phyloP scores from a whole-genome alignment of 139 green algal species.

The Choricystis sp. region DNA sequence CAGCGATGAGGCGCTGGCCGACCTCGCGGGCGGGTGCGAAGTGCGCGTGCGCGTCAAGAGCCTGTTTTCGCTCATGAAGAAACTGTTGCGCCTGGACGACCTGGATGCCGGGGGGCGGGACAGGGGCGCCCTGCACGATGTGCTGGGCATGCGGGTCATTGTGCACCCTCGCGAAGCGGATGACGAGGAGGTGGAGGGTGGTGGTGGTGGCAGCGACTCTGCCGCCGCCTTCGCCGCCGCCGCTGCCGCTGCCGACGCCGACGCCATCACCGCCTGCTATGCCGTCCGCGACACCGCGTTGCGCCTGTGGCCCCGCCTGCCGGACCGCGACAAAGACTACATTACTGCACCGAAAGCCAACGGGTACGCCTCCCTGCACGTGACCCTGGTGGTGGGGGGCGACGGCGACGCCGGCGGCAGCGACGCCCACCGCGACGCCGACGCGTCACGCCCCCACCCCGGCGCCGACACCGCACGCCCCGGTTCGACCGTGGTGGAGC shows the following conservation, averaged over 20 bases:
- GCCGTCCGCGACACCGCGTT: conserved; percentile 39
- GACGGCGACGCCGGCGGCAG: not conserved
- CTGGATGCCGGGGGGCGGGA: conserved; percentile 35
- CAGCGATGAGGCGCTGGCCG: conserved; percentile 46
- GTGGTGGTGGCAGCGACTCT: conserved; percentile 16
- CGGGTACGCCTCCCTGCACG: conserved; percentile 78
- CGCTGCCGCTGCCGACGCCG: conserved; percentile 5
- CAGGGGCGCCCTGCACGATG: conserved; percentile 62
- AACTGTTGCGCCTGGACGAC: conserved; percentile 69
- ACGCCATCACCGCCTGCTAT: conserved; percentile 51
- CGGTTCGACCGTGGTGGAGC: conserved; percentile 32
- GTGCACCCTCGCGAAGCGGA: conserved; percentile 28
- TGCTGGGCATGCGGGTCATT: conserved; percentile 77
- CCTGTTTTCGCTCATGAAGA: conserved; percentile 81
- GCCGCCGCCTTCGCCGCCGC: too few relatives aligned
- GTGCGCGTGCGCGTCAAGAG: conserved; percentile 61
- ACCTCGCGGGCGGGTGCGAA: conserved; percentile 19
- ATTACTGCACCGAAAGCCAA: conserved; percentile 67
- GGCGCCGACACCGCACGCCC: not conserved
- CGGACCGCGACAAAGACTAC: conserved; percentile 67
- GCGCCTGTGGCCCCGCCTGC: conserved; percentile 44
- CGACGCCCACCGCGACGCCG: not conserved
- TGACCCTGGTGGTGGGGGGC: conserved; percentile 28
- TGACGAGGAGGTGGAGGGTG: not conserved
- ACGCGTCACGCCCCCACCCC: not conserved